Percentiles rank a stretch among this genome's conserved stretches.
Evolutionary conservation across 805 yeast genomes (phyloP).

Genomic region (Barnettozyma pratensis): DNA sequence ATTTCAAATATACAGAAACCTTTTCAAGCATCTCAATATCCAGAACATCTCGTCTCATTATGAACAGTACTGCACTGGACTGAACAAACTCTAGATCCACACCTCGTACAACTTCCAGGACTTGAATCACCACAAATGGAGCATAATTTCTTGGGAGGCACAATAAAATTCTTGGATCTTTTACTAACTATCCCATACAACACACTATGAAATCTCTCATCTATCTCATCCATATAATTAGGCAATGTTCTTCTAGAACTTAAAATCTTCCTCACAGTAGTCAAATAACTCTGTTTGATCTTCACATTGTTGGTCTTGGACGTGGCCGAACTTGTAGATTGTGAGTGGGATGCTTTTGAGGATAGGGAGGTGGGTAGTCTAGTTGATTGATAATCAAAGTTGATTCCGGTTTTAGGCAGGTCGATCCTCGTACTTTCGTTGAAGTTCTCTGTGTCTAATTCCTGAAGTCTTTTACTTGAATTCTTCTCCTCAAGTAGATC

Average conservation of each 20-base stretch:
- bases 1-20: too few relatives aligned
- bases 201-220: slow-evolving; percentile 31
- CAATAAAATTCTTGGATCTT: slow-evolving; percentile 27
- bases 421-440: slow-evolving; percentile 35
- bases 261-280: slow-evolving; percentile 33
- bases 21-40: slow-evolving; percentile 14
- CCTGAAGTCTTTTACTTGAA: slow-evolving; percentile 34
- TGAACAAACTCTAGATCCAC: slow-evolving; percentile 37
- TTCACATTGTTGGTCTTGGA: slow-evolving; percentile 7
- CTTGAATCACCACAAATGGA: slow-evolving; percentile 42
- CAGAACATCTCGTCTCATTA: slow-evolving; percentile 39
- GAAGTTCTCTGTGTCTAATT: slow-evolving; percentile 39
- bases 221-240: slow-evolving; percentile 36
- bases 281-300: slow-evolving; percentile 23
- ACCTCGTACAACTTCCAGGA: slow-evolving; percentile 35
- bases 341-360: background rate
- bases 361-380: slow-evolving; percentile 10
- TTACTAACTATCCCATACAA: slow-evolving; percentile 26
- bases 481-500: slow-evolving; percentile 29
- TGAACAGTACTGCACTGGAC: slow-evolving; percentile 37
- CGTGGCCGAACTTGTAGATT: background rate
- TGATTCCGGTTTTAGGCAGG: slow-evolving; percentile 29
- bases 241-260: slow-evolving; percentile 36
- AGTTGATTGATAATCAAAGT: slow-evolving; percentile 22
- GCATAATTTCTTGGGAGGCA: slow-evolving; percentile 36